Evolutionary conservation across 148 eudicot genomes (phyloP), one percentile per base, ranked within the genome.

Genomic region (Spergularia bocconei): DNA sequence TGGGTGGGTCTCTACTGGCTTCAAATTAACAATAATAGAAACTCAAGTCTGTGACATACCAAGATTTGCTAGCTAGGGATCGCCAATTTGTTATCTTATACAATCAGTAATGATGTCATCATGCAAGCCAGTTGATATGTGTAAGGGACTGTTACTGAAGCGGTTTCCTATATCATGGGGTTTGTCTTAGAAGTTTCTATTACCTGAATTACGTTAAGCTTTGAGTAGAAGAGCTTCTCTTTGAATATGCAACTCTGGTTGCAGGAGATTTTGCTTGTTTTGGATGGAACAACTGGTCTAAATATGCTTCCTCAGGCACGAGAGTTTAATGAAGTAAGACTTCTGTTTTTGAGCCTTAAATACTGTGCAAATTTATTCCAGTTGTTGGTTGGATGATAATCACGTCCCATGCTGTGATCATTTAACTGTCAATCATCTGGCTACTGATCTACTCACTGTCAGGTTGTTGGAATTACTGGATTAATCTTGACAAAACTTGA

Each of bases 271-370:
- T 80, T 95, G 73, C 89, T 86, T 74, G 99, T 95, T 76, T 80
- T 95, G 89, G 99, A 95, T 76, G 99, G 97, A 76, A 95, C 99
- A 63, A 95, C 99, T 79, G 99, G 99, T 66, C 87, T 92, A 79
- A 95, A 95, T 85, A 95, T 95, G 98, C 97, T 95, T 80, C 99
- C 99, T 72, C 99, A 95, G 77, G 99, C 99, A n/a, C 87, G 94
- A 82, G 99, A 95, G 82, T 95, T 94, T 82, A 95, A 95, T 62
- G 99, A 95, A 61, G 98, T 95, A 92, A 57, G 91, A 87, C 52
- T 16, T 72, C 65, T n/a, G 29, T 51, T 19, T 39, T 29, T 23
- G 59, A 59, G 58, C 55, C 78, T 73, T 61, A 2, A 6, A 12
- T 23, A 47, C 6, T 77, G 13, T 71, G 44, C 71, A 63, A 36